These are phyloP conservation scores for Fraxinus paxiana DNA, from an alignment of 305 asterid species.

Conservation along the genomic window DNA sequence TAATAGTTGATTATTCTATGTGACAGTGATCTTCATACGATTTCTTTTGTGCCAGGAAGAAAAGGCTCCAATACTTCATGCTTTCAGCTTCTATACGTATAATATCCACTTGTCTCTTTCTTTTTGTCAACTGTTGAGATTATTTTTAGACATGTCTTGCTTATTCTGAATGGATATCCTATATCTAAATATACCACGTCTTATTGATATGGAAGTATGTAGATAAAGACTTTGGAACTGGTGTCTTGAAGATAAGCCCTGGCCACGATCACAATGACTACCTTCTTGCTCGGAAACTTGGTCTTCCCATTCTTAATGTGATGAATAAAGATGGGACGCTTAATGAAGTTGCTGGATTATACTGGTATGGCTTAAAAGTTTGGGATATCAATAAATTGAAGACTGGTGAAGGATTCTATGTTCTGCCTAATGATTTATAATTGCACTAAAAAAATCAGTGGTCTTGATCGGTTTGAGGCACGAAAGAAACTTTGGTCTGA, in stretches of 20 bases:
- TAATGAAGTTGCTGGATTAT: conserved; percentile 87
- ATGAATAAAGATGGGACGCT: conserved; percentile 98
- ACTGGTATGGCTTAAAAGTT: conserved; percentile 48
- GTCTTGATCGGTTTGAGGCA: conserved; percentile 99
- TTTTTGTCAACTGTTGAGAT: conserved; percentile 12
- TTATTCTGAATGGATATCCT: conserved; percentile 18
- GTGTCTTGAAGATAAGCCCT: conserved; percentile 97
- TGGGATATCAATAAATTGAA: conserved; percentile 13
- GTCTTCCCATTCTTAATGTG: conserved; percentile 94
- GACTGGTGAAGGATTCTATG: conserved; percentile 5
- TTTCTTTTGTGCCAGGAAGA: neutral
- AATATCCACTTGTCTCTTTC: conserved; percentile 10
- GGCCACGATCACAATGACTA: conserved; percentile 99
- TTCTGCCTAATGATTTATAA: conserved; percentile 29
- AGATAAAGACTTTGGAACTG: conserved; percentile 98
- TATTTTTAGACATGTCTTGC: conserved; percentile 12
- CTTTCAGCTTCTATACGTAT: neutral
- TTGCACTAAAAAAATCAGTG: conserved; percentile 44
- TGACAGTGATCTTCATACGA: neutral
- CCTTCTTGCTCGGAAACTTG: conserved; percentile 96
- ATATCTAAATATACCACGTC: conserved; percentile 19
- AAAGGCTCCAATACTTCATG: neutral
- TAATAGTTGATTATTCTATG: neutral
- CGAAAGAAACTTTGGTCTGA: conserved; percentile 91
- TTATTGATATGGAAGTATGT: conserved; percentile 60